A percentile compares a stretch with the other conserved stretches of the same genome.
phyloP scores from a whole-genome alignment of 2,329 filamentous ascomycete species.

The Colletotrichum sp. region DNA sequence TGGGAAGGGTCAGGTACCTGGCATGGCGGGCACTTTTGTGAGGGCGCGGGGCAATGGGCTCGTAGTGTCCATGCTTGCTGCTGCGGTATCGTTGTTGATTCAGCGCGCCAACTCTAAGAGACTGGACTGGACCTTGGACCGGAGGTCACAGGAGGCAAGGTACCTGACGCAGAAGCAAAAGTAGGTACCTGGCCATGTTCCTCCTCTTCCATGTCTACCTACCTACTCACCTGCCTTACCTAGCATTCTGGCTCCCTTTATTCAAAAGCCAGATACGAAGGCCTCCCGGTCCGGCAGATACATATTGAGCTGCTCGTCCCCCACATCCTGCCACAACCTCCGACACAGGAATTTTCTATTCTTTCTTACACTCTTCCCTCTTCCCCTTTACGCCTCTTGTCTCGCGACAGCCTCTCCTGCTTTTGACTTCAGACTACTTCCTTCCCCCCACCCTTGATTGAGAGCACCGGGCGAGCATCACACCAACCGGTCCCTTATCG shows the following conservation, averaged over 20 bases:
- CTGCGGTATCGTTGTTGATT: constrained; percentile 3
- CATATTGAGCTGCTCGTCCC: constrained; percentile 20
- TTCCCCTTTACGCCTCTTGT: neutral
- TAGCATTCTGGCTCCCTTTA: neutral
- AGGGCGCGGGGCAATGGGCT: neutral
- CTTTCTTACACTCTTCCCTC: neutral
- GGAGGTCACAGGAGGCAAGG: neutral
- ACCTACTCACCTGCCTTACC: neutral
- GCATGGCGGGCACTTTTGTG: constrained; percentile 12
- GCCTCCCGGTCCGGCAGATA: constrained; percentile 21
- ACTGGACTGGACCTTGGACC: neutral
- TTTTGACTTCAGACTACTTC: neutral
- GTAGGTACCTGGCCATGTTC: neutral
- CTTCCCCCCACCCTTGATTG: neutral
- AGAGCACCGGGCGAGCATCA: neutral
- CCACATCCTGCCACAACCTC: constrained; percentile 10
- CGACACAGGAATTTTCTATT: constrained; percentile 12
- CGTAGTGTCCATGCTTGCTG: neutral
- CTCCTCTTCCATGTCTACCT: neutral
- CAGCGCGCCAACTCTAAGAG: neutral
- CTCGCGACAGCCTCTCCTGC: neutral
- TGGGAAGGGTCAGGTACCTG: neutral
- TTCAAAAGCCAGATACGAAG: neutral
- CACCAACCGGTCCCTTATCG: neutral
- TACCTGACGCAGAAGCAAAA: neutral